Base-by-base conservation (phyloP, 768 basidiomycete genomes). In the Collybia mongolica region DNA sequence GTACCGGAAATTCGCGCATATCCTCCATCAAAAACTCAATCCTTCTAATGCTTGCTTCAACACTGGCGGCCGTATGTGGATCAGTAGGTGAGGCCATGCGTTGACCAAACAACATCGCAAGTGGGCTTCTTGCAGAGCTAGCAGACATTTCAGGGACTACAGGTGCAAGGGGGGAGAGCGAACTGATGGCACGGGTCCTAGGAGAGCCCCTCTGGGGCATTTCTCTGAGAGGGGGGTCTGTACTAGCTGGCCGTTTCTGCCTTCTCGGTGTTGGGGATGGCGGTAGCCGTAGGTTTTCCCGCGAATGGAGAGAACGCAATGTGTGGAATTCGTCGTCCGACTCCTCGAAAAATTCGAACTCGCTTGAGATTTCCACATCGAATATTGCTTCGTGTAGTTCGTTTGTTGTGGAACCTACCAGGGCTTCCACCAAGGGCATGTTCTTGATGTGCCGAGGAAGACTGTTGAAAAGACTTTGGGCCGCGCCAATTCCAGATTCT, bases 351-450 rank as follows among this genome's bases (percentile, higher is more conserved):
- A 82, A 67, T 36, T 75, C 78, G 17, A 70, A 66, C 7, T 82
- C 76, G 28, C 67, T 62, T 3, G 66, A 62, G 18, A 77, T 60
- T 22, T 89, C 84, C 1, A 87, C 79, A 48, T 88, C 86, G 58
- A 93, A 91, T 38, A 93, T 87, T 1, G 87, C 88, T 44, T 88
- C 88, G 58, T 86, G 86, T 15, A 93, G 59, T 51, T 87, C 82
- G 46, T 75, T 79, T 14, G 82, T 74, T 14, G 81, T 72, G 5
- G 84, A 80, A 20, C 90, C 88, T n/a, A 90, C 79, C 14, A 93
- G 62, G 14, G 84, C 84, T 56, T 92, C 90, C 12, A 92, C 64
- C 38, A 92, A 67, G 0, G 89, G 87, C 65, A 90, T 82, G 44
- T 77, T 76, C 65, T 86, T 89, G 59, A 93, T 79, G 38, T 80